These are phyloP conservation scores for Candida hungchunana DNA, from an alignment of 805 yeast species.

Conservation along the genomic window DNA sequence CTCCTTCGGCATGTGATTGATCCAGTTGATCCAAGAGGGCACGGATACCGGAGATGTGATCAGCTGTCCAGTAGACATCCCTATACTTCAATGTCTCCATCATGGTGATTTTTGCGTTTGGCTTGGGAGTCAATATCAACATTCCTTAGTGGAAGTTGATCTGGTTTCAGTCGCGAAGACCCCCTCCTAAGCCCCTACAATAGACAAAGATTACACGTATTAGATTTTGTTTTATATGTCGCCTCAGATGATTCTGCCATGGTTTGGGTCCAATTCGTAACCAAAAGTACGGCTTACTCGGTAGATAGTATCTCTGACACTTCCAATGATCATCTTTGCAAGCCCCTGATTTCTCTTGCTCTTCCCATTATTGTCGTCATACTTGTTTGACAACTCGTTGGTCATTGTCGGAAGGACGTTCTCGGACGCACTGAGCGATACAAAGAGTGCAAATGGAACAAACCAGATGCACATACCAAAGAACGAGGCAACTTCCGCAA, in stretches of 20 bases:
- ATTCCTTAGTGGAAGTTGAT: no score
- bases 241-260: conserved; percentile 45
- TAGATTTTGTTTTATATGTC: no score
- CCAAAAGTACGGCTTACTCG: conserved; percentile 54
- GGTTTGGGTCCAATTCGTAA: conserved; percentile 53
- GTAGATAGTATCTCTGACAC: conserved; percentile 43
- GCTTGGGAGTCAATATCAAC: no score
- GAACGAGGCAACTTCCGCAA: conserved; percentile 90
- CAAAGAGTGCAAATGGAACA: conserved; percentile 87
- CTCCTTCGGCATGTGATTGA: conserved; percentile 17
- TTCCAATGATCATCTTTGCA: conserved; percentile 62
- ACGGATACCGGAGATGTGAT: conserved; percentile 28
- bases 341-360: conserved; percentile 48
- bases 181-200: no score
- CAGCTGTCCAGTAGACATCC: conserved; percentile 30
- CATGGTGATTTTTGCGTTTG: background rate
- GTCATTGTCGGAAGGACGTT: conserved; percentile 64
- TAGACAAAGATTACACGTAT: no score
- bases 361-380: conserved; percentile 31
- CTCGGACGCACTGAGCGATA: conserved; percentile 88
- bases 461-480: conserved; percentile 94
- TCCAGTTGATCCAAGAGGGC: conserved; percentile 19
- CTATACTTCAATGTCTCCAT: background rate
- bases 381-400: conserved; percentile 26
- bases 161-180: no score